Conservation (phyloP, 345 rosid species). For the Gossypium arboreum region DNA sequence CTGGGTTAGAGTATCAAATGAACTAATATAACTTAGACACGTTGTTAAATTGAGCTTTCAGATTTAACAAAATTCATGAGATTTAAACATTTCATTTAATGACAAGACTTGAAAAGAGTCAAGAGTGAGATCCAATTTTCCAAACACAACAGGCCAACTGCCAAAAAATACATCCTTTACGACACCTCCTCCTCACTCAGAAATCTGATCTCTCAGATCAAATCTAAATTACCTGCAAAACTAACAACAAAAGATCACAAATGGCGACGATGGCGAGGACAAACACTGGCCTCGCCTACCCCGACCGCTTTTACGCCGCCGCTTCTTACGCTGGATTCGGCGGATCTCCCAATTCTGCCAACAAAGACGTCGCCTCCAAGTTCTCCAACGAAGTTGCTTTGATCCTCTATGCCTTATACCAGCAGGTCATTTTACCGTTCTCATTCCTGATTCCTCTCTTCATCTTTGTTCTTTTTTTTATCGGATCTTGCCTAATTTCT, state of each 20-base stretch:
- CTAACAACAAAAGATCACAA: not conserved
- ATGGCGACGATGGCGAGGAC: slow-evolving; percentile 73
- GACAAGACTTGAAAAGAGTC: not conserved
- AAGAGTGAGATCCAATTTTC: not conserved
- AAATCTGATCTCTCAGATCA: slow-evolving; percentile 6
- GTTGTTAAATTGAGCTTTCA: too few species aligned
- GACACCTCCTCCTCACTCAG: not conserved
- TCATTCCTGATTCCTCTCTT: not conserved
- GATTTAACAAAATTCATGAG: too few species aligned
- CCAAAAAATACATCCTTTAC: not conserved
- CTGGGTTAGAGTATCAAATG: too few species aligned
- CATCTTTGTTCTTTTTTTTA: not conserved
- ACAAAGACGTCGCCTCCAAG: slow-evolving; percentile 56
- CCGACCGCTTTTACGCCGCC: slow-evolving; percentile 96
- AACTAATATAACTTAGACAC: too few species aligned
- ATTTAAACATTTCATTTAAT: too few species aligned
- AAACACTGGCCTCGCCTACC: slow-evolving; percentile 93
- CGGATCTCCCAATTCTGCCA: slow-evolving; percentile 66
- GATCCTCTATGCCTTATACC: slow-evolving; percentile 81
- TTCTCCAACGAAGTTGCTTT: slow-evolving; percentile 75
- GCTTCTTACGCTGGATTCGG: slow-evolving; percentile 83
- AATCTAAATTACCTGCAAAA: not conserved
- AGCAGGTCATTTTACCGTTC: slow-evolving; percentile 52
- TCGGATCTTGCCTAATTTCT: slow-evolving; percentile 26
- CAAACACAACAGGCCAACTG: not conserved